A percentile compares a stretch with the other conserved stretches of the same genome.
phyloP scores from a whole-genome alignment of 164 flowering plant genomes.

The Tetracentron sinense region DNA sequence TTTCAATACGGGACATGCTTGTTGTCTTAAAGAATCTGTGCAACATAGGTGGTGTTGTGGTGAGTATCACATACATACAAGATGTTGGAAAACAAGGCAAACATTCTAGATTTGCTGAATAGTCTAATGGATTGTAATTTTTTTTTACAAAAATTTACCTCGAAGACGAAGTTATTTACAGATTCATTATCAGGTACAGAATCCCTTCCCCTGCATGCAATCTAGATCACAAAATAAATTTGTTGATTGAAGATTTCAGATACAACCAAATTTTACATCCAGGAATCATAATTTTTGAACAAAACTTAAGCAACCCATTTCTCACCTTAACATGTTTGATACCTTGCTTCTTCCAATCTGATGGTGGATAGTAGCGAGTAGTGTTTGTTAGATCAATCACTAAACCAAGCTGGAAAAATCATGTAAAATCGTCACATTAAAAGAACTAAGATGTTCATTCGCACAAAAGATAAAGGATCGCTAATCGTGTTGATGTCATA shows the following conservation, averaged over 20 bases:
- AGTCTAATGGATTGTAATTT: not conserved
- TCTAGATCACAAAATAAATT: constrained; percentile 36
- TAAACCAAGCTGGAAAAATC: constrained; percentile 67
- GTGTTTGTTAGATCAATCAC: constrained; percentile 94
- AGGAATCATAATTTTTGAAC: not conserved
- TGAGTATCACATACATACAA: too few relatives aligned
- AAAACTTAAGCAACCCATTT: not conserved
- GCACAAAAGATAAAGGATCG: not conserved
- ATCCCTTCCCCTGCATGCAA: constrained; percentile 82
- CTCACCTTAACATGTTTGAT: constrained; percentile 92
- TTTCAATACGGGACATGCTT: too few relatives aligned
- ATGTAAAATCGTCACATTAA: not conserved
- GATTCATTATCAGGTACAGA: constrained; percentile 80
- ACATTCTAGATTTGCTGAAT: too few relatives aligned
- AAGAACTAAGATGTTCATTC: not conserved
- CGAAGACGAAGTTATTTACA: constrained; percentile 75
- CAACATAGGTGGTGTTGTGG: too few relatives aligned
- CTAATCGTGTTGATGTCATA: not conserved
- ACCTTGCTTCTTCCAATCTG: constrained; percentile 75
- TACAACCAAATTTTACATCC: not conserved
- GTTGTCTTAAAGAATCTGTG: too few relatives aligned
- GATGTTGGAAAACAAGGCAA: too few relatives aligned
- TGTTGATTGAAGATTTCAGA: constrained; percentile 2
- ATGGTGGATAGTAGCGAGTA: constrained; percentile 58
- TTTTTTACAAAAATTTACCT: constrained; percentile 60